Percentiles rank a stretch among this genome's conserved stretches.
Evolutionary conservation across 2,329 filamentous ascomycete species (phyloP).

Genomic region (Verticillium zaregamsianum): DNA sequence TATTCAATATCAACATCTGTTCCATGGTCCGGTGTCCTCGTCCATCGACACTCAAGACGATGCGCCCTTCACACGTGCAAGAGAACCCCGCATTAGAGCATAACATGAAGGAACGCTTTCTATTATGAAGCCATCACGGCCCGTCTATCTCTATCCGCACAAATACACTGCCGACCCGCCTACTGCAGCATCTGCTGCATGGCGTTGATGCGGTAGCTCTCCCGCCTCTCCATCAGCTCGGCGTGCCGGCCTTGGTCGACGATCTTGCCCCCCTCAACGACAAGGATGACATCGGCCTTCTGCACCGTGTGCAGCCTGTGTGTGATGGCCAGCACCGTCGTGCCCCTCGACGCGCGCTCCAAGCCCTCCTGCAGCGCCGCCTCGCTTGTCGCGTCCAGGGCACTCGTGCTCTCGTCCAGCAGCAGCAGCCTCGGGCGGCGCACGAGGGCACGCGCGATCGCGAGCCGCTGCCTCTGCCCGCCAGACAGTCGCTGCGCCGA

Average conservation of each 20-base stretch:
- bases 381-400: slow-evolving; percentile 69
- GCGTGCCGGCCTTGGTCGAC: slow-evolving; percentile 30
- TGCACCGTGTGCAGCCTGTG: slow-evolving; percentile 54
- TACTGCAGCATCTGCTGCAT: slow-evolving; percentile 24
- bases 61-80: too few relatives aligned
- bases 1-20: too few relatives aligned
- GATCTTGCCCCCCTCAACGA: slow-evolving; percentile 41
- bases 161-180: not conserved
- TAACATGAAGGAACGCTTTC: not conserved
- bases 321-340: slow-evolving; percentile 56
- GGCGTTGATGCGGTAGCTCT: slow-evolving; percentile 24
- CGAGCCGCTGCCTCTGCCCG: slow-evolving; percentile 73
- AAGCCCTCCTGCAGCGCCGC: slow-evolving; percentile 62
- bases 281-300: slow-evolving; percentile 53
- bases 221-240: slow-evolving; percentile 21
- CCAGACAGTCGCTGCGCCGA: slow-evolving; percentile 72
- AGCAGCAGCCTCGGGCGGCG: slow-evolving; percentile 69
- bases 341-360: slow-evolving; percentile 49
- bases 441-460: slow-evolving; percentile 73
- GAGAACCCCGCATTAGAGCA: not conserved
- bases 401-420: slow-evolving; percentile 78
- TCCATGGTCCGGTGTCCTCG: too few relatives aligned
- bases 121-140: not conserved
- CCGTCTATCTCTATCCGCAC: not conserved
- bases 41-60: too few relatives aligned